Conservation (phyloP, 306 rosid species). For the Spatholobus suberectus region DNA sequence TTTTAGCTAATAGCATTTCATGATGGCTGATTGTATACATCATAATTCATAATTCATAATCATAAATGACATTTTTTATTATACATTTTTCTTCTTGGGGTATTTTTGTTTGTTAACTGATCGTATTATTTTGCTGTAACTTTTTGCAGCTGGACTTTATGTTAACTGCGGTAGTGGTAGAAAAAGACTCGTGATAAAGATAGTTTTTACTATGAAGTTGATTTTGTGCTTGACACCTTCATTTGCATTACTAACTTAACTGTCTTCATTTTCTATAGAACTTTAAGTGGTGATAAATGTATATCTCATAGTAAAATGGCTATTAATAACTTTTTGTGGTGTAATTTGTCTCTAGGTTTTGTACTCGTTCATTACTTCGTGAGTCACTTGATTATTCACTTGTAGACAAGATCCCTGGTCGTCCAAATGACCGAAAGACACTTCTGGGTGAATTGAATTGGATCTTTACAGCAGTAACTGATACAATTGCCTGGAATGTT, state of each 20-base stretch:
- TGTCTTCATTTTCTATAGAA: conserved; percentile 3
- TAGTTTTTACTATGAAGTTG: background rate
- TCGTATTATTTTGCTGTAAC: background rate
- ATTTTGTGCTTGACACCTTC: conserved; percentile 11
- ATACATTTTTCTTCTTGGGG: background rate
- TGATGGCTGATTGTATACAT: background rate
- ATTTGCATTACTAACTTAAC: background rate
- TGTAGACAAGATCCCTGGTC: conserved; percentile 95
- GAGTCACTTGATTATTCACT: conserved; percentile 82
- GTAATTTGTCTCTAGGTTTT: conserved; percentile 70
- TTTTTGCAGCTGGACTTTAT: conserved; percentile 3
- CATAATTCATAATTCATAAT: background rate
- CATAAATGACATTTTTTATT: background rate
- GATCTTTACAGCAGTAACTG: conserved; percentile 99
- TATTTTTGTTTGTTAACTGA: conserved; percentile 10
- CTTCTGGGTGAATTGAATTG: conserved; percentile 97
- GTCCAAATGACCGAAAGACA: conserved; percentile 94
- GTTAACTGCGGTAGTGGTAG: conserved; percentile 1
- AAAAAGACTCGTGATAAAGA: conserved; percentile 5
- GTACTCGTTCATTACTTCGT: conserved; percentile 82
- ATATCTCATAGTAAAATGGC: conserved; percentile 12
- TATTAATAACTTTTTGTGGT: background rate
- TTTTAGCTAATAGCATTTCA: conserved; percentile 28
- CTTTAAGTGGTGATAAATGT: conserved; percentile 8
- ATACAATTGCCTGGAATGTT: conserved; percentile 99